These are phyloP conservation scores for Plasmodium inui DNA, from an alignment of 169 alveolate genomes.

Conservation along the genomic window DNA sequence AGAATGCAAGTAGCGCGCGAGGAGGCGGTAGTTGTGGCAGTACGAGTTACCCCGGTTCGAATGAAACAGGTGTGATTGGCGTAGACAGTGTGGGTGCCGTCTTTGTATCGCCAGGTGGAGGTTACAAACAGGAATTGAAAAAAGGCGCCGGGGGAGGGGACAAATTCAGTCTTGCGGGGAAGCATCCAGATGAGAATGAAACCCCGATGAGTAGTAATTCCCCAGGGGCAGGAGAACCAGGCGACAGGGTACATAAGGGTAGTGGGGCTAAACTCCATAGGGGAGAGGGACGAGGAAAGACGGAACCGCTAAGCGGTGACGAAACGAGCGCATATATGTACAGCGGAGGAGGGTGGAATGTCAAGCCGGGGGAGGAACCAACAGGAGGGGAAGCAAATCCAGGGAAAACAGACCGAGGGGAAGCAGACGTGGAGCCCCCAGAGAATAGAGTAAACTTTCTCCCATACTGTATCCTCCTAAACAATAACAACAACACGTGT, in stretches of 20 bases:
- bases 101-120: background rate
- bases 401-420: background rate
- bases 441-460: slow-evolving; percentile 29
- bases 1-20: background rate
- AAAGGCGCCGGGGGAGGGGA: background rate
- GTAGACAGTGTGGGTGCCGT: background rate
- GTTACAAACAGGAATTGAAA: background rate
- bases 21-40: background rate
- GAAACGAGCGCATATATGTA: background rate
- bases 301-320: background rate
- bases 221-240: background rate
- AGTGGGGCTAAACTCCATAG: background rate
- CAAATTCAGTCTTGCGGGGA: background rate
- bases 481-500: slow-evolving; percentile 40
- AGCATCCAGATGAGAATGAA: background rate
- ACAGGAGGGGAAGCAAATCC: background rate
- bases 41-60: background rate
- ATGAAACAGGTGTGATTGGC: background rate
- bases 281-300: background rate
- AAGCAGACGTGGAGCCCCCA: background rate
- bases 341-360: background rate
- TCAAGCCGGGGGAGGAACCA: background rate
- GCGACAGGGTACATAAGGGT: background rate
- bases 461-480: slow-evolving; percentile 60
- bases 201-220: background rate